Conservation (phyloP, 768 basidiomycete genomes). For the Strobilomyces dryophilus region DNA sequence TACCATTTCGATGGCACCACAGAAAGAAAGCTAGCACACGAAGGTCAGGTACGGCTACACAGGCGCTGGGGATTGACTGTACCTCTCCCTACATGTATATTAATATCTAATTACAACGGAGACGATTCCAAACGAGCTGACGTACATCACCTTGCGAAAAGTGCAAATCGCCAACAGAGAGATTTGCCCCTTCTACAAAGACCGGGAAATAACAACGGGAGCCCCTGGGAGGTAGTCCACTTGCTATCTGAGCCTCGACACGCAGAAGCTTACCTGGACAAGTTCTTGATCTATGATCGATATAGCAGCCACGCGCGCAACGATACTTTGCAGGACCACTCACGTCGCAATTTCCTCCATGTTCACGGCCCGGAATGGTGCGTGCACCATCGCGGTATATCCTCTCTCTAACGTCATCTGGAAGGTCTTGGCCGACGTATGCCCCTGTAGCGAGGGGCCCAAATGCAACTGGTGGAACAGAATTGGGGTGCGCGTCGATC, state of each 20-base stretch:
- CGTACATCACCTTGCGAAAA: conserved; percentile 74
- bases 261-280: conserved; percentile 44
- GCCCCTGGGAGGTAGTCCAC: conserved; percentile 35
- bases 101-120: conserved; percentile 1
- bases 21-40: conserved; percentile 55
- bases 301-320: not conserved
- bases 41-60: not conserved
- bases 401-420: conserved; percentile 42
- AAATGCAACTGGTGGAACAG: conserved; percentile 64
- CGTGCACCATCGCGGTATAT: conserved; percentile 65
- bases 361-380: conserved; percentile 74
- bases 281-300: conserved; percentile 60
- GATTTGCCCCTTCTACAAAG: conserved; percentile 68
- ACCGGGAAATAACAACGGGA: conserved; percentile 77
- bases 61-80: conserved; percentile 3
- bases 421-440: conserved; percentile 66
- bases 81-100: conserved; percentile 50
- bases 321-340: conserved; percentile 2
- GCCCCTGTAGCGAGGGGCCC: conserved; percentile 56
- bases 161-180: conserved; percentile 76
- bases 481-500: conserved; percentile 47
- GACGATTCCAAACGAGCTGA: not conserved
- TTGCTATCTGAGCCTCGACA: not conserved
- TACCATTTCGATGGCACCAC: conserved; percentile 79
- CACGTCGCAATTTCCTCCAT: conserved; percentile 77